Evolutionary conservation across 2,329 filamentous ascomycete species (phyloP), one percentile per base, ranked within the genome.

Genomic region (Westerdykella sp.): DNA sequence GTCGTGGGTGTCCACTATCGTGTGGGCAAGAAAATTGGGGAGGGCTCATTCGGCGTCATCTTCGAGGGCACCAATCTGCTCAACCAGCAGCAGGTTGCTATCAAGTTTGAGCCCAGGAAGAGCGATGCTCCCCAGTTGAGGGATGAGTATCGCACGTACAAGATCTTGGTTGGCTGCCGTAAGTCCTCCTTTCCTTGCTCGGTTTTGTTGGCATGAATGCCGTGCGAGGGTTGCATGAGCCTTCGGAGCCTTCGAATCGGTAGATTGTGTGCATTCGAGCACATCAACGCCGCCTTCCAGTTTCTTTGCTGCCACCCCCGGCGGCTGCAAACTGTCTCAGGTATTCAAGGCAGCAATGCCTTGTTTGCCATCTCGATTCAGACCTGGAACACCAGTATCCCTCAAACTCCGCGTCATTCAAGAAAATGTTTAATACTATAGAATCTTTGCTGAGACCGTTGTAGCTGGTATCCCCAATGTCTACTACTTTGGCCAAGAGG

Each of bases 61-160:
- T 97, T 97, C 65, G 93, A 97, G 72, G 93, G 93, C 57, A 97
- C 90, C 64, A 98, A 98, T 69, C 79, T 98, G 59, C 78, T 98
- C 69, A 98, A 98, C 77, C 96, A 95, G 72, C 93, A 97, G 71
- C 90, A 96, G 73, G 91, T 98, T 51, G 93, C 93, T 63, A 98
- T 98, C 77, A 98, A 98, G 77, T 98, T 98, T 73, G 93, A 98
- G 84, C 93, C 93, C 47, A 81, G 93, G 59, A 98, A 98, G 76
- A 97, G 91, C 70, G 93, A 98, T 74, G 93, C 93, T 66, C 93
- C 93, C 45, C 93, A 98, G 70, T 74, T 98, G 55, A 85, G 93
- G 70, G 93, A 98, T 78, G 93, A 98, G 70, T 98, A 98, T 71
- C 83, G 93, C 63, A 98, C 93, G 47, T 98, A 98, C 77, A 98